These are phyloP conservation scores for Dissoconium aciculare DNA, from an alignment of 2,329 filamentous ascomycete genomes.

Conservation along the genomic window DNA sequence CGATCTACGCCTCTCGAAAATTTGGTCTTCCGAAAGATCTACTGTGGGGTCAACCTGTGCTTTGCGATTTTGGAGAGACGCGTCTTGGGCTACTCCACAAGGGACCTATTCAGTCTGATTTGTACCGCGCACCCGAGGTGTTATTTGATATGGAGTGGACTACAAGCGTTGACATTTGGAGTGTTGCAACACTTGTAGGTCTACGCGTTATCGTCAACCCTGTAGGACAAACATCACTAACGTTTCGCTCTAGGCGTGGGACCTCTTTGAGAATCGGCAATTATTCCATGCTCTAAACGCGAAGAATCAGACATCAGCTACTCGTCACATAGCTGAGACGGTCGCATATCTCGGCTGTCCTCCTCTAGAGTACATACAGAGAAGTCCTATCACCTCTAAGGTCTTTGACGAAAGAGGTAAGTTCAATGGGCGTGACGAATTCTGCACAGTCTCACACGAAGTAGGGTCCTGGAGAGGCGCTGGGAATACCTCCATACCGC, in stretches of 20 bases:
- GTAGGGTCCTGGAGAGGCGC: neutral
- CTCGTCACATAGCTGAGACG: constrained; percentile 20
- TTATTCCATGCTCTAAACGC: constrained; percentile 20
- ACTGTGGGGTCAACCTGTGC: constrained; percentile 7
- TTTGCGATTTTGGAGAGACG: constrained; percentile 15
- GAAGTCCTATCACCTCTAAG: neutral
- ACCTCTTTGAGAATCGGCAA: constrained; percentile 22
- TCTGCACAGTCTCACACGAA: neutral
- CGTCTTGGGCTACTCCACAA: constrained; percentile 4
- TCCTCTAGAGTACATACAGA: constrained; percentile 9
- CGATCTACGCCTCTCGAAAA: constrained; percentile 10
- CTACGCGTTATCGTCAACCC: neutral
- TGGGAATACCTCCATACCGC: constrained; percentile 1
- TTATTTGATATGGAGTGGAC: constrained; percentile 20
- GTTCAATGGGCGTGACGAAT: no score
- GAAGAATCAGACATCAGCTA: constrained; percentile 5
- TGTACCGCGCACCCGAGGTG: constrained; percentile 21
- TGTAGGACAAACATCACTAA: neutral
- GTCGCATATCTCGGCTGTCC: constrained; percentile 16
- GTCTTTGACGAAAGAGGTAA: neutral
- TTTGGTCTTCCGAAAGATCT: constrained; percentile 7
- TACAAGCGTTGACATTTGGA: constrained; percentile 22
- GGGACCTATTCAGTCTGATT: constrained; percentile 10
- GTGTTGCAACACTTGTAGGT: constrained; percentile 18
- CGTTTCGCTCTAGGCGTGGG: constrained; percentile 22